Conservation (phyloP, 202 grass and related monocot genomes). For the Hordeum pubiflorum region DNA sequence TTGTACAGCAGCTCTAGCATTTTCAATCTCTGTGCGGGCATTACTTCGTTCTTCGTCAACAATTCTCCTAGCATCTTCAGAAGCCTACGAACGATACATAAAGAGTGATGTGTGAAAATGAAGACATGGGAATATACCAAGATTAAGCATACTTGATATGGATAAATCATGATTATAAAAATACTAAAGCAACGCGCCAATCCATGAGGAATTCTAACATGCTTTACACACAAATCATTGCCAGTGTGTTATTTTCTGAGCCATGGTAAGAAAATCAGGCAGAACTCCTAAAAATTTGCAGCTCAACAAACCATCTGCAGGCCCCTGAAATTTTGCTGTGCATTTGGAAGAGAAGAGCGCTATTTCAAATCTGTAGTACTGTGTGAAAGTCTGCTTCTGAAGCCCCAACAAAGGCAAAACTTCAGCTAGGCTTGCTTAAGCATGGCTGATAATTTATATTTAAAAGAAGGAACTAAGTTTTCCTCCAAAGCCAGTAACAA, state of each 20-base stretch:
- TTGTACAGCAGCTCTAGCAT: slow-evolving; percentile 55
- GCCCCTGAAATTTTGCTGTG: not conserved
- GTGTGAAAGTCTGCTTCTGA: not conserved
- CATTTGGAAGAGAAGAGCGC: slow-evolving; percentile 8
- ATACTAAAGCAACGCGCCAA: not conserved
- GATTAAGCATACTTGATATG: not conserved
- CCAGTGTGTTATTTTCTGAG: not conserved
- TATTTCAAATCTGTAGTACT: not conserved
- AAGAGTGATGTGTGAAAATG: slow-evolving; percentile 8
- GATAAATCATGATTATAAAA: not conserved
- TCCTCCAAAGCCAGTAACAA: no score
- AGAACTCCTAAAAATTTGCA: not conserved
- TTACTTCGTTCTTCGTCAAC: slow-evolving; percentile 82
- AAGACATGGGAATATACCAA: not conserved
- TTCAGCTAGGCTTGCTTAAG: not conserved
- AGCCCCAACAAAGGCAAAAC: not conserved
- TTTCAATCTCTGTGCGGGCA: slow-evolving; percentile 65
- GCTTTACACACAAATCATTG: not conserved
- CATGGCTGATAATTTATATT: no score
- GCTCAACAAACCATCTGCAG: not conserved
- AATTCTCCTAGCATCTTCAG: slow-evolving; percentile 76
- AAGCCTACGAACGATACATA: slow-evolving; percentile 45
- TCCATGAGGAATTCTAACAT: not conserved
- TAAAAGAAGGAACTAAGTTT: no score
- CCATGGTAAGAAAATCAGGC: slow-evolving; percentile 9